Conservation (phyloP, 2,329 filamentous ascomycete species). For the Xylariales sp. region DNA sequence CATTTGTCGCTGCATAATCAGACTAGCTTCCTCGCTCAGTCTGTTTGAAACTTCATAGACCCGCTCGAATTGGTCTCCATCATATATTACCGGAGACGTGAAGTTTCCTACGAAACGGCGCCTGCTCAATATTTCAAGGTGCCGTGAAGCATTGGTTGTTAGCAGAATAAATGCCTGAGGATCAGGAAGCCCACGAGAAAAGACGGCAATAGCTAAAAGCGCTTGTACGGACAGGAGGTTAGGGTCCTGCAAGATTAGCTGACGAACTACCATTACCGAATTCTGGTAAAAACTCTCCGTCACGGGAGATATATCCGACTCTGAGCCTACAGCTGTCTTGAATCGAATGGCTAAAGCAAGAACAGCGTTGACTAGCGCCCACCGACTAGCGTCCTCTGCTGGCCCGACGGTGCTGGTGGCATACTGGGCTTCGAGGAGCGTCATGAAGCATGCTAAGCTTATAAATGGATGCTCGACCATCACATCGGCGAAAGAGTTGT, state of each 20-base stretch:
- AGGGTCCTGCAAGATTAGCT: slow-evolving; percentile 33
- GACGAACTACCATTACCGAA: slow-evolving; percentile 33
- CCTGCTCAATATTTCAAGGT: slow-evolving; percentile 45
- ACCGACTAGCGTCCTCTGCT: slow-evolving; percentile 30
- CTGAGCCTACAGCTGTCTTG: slow-evolving; percentile 37
- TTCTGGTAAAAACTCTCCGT: slow-evolving; percentile 35
- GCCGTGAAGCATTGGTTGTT: slow-evolving; percentile 34
- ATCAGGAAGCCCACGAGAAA: slow-evolving; percentile 32
- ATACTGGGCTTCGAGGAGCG: slow-evolving; percentile 36
- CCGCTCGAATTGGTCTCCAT: background rate
- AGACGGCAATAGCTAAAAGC: slow-evolving; percentile 39
- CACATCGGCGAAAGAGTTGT: slow-evolving; percentile 28
- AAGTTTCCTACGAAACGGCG: background rate
- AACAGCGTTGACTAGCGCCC: slow-evolving; percentile 38
- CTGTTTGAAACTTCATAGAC: background rate
- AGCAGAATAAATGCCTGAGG: slow-evolving; percentile 35
- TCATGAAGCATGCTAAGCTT: slow-evolving; percentile 20
- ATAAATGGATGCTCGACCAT: slow-evolving; percentile 33
- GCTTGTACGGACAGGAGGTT: slow-evolving; percentile 38
- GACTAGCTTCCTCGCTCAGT: slow-evolving; percentile 4
- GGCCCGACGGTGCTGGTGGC: slow-evolving; percentile 20
- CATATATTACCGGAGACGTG: background rate
- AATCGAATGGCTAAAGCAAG: slow-evolving; percentile 33
- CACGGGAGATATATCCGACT: slow-evolving; percentile 28
- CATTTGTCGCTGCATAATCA: background rate